A percentile compares a stretch with the other conserved stretches of the same genome.
Conservation (phyloP, 148 eudicot species). For the Fagopyrum esculentum region DNA sequence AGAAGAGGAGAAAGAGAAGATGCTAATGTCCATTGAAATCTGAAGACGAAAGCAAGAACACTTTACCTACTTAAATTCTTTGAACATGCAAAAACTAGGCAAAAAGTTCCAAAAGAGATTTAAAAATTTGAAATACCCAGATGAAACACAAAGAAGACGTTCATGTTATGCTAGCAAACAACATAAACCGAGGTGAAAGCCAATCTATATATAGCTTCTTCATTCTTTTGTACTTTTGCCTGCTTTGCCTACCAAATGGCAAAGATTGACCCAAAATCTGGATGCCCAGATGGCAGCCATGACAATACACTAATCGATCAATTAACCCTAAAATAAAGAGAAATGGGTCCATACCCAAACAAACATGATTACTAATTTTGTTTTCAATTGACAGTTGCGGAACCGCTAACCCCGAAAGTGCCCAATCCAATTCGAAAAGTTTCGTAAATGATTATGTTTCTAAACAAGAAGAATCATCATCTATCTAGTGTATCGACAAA, state of each 20-base stretch:
- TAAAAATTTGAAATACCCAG: background rate
- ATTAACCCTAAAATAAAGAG: background rate
- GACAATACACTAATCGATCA: background rate
- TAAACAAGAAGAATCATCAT: background rate
- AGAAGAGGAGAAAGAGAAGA: slow-evolving; percentile 1
- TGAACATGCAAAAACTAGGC: background rate
- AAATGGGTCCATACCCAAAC: background rate
- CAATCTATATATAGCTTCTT: background rate
- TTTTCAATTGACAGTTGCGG: background rate
- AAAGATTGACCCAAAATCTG: too few relatives aligned
- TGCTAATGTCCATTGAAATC: background rate
- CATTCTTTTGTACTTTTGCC: background rate
- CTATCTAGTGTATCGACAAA: background rate
- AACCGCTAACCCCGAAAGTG: background rate
- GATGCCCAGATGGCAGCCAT: background rate
- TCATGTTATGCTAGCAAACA: background rate
- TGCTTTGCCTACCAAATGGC: background rate
- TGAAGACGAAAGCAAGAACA: background rate
- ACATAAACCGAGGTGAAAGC: background rate
- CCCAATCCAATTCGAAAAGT: background rate
- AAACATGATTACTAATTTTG: background rate
- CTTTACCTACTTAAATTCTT: background rate
- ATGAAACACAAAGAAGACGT: background rate
- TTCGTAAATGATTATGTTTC: background rate
- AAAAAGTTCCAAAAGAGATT: background rate